A percentile compares a stretch with the other conserved stretches of the same genome.
Conservation (phyloP, 208 protist species). For the Herpetomonas tarakana region DNA sequence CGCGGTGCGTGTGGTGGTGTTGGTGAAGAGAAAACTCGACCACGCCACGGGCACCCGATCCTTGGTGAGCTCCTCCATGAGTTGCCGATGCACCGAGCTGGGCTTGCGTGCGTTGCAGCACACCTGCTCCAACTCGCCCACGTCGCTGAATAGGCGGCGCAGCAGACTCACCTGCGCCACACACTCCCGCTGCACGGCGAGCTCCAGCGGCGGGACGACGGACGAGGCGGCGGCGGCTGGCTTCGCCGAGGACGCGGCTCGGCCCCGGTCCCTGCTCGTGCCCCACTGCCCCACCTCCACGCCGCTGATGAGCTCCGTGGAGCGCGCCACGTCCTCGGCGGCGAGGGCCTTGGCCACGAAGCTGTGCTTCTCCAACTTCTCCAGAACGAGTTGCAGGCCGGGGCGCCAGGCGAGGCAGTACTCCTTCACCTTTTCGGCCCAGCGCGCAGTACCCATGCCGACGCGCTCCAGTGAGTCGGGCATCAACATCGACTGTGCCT, state of each 20-base stretch:
- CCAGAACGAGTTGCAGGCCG: slow-evolving; percentile 10
- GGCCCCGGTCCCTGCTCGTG: neutral
- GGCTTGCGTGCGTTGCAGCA: slow-evolving; percentile 74
- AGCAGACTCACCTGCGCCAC: slow-evolving; percentile 52
- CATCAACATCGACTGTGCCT: neutral
- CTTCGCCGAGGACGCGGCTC: neutral
- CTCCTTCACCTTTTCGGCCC: slow-evolving; percentile 44
- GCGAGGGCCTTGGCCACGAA: slow-evolving; percentile 30
- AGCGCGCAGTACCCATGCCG: slow-evolving; percentile 25
- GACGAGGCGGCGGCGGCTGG: neutral
- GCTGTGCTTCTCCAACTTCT: slow-evolving; percentile 22
- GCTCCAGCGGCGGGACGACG: slow-evolving; percentile 73
- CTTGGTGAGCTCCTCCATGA: slow-evolving; percentile 82
- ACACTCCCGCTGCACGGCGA: slow-evolving; percentile 91
- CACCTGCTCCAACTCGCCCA: slow-evolving; percentile 64
- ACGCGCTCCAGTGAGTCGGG: slow-evolving; percentile 5
- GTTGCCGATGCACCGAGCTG: slow-evolving; percentile 80
- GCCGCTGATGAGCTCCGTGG: slow-evolving; percentile 7
- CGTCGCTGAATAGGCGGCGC: slow-evolving; percentile 62
- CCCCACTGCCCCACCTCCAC: neutral
- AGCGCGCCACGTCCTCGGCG: slow-evolving; percentile 18
- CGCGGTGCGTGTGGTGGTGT: slow-evolving; percentile 30
- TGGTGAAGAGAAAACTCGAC: slow-evolving; percentile 41
- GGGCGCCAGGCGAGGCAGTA: slow-evolving; percentile 42
- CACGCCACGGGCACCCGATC: slow-evolving; percentile 87